Evolutionary conservation across 225 moss, liverwort and hornwort genomes (phyloP).

Genomic region (Ulota crispa): DNA sequence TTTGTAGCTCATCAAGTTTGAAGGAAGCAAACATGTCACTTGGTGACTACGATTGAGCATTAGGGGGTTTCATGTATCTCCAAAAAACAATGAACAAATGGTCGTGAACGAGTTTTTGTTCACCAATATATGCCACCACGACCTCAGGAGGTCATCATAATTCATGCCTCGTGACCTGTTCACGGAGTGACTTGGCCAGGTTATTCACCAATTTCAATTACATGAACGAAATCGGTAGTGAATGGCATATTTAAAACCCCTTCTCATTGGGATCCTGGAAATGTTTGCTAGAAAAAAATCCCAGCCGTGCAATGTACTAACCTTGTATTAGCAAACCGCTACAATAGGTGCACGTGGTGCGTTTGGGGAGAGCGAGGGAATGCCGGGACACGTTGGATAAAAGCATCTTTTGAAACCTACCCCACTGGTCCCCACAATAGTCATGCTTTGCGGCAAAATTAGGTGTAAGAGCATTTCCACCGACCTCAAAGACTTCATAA

Average conservation of each 20-base stretch:
- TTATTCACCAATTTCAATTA: too few relatives aligned
- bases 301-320: neutral
- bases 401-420: neutral
- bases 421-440: conserved; percentile 23
- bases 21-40: neutral
- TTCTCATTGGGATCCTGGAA: too few relatives aligned
- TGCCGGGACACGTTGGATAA: conserved; percentile 1
- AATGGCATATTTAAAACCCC: too few relatives aligned
- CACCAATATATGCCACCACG: too few relatives aligned
- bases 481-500: too few relatives aligned
- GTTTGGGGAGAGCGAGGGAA: conserved; percentile 13
- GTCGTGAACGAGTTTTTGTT: too few relatives aligned
- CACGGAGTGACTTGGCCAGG: too few relatives aligned
- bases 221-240: too few relatives aligned
- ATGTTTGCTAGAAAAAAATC: neutral
- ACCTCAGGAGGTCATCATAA: too few relatives aligned
- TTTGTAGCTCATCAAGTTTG: neutral
- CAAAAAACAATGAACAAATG: too few relatives aligned
- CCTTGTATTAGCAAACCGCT: neutral
- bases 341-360: conserved; percentile 2
- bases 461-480: neutral
- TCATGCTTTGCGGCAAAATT: neutral
- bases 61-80: neutral
- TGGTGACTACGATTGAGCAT: neutral
- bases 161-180: too few relatives aligned